A percentile compares a stretch with the other conserved stretches of the same genome.
These are phyloP conservation scores for Bertia moriformis DNA, from an alignment of 2,329 filamentous ascomycete species.

Conservation along the genomic window DNA sequence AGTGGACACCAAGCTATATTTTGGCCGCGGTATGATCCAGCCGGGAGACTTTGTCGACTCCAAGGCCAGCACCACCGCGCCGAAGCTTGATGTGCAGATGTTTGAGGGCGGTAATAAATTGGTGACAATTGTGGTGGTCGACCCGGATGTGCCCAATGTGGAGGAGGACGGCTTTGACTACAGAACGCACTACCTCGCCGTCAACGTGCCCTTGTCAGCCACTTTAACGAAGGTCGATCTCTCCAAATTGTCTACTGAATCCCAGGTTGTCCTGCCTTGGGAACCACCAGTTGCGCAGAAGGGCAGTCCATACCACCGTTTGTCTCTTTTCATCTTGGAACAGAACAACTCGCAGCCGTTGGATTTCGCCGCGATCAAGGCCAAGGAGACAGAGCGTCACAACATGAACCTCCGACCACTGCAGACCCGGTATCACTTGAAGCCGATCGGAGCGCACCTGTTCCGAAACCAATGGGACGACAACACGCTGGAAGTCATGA, in stretches of 20 bases:
- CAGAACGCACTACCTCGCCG: slow-evolving; percentile 1
- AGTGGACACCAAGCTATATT: slow-evolving; percentile 1
- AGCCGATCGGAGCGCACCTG: slow-evolving; percentile 1
- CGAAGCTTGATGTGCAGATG: not conserved
- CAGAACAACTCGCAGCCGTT: slow-evolving; percentile 31
- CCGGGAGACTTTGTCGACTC: not conserved
- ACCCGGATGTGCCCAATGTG: slow-evolving; percentile 1
- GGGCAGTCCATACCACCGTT: slow-evolving; percentile 78
- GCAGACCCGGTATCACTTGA: not conserved
- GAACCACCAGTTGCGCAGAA: slow-evolving; percentile 76
- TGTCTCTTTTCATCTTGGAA: slow-evolving; percentile 71
- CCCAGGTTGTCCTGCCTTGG: slow-evolving; percentile 44
- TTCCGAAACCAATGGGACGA: slow-evolving; percentile 1
- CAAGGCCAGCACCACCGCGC: not conserved
- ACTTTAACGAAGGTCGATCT: slow-evolving; percentile 1
- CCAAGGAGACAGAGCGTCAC: not conserved
- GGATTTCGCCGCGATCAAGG: not conserved
- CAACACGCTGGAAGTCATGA: not conserved
- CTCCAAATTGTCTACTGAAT: not conserved
- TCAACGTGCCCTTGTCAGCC: not conserved
- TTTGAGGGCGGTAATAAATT: not conserved
- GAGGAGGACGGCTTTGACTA: not conserved
- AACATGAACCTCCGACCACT: not conserved
- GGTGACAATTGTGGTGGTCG: not conserved
- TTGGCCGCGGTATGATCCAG: not conserved